These are phyloP conservation scores for Teunomyces funiuensis DNA, from an alignment of 805 yeast species.

Conservation along the genomic window DNA sequence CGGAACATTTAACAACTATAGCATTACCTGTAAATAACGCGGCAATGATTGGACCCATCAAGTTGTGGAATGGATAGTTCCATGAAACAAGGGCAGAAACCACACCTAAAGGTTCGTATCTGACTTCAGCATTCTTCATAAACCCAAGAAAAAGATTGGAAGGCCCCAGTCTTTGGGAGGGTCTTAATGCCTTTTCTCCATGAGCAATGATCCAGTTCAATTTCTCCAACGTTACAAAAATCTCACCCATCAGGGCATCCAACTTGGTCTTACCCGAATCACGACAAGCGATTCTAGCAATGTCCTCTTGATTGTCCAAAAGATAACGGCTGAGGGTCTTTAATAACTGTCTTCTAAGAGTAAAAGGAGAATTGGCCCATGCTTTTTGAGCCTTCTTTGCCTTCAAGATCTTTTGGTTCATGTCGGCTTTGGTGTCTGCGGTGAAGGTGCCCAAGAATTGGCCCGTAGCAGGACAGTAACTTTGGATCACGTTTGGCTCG, in stretches of 20 bases:
- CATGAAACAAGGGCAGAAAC: constrained; percentile 91
- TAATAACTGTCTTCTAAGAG: constrained; percentile 67
- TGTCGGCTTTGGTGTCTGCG: constrained; percentile 64
- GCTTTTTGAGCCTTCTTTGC: constrained; percentile 55
- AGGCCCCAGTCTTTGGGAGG: constrained; percentile 83
- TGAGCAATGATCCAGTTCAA: constrained; percentile 84
- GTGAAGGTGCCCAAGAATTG: constrained; percentile 75
- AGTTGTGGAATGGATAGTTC: constrained; percentile 96
- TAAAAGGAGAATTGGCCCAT: constrained; percentile 56
- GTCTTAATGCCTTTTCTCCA: constrained; percentile 70
- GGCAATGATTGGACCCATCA: constrained; percentile 90
- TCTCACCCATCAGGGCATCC: constrained; percentile 96
- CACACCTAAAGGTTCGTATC: constrained; percentile 89
- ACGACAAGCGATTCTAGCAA: constrained; percentile 91
- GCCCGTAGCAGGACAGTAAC: constrained; percentile 96
- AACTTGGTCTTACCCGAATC: constrained; percentile 95
- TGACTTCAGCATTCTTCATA: constrained; percentile 89
- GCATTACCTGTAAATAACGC: constrained; percentile 90
- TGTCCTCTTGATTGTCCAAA: constrained; percentile 75
- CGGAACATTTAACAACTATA: constrained; percentile 90
- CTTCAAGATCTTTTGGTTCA: constrained; percentile 59
- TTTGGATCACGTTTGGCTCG: constrained; percentile 70
- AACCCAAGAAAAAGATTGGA: constrained; percentile 74
- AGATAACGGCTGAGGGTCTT: constrained; percentile 70
- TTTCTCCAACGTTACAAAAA: constrained; percentile 92